Conservation (phyloP, 129 eudicot genomes). For the Artemisia argyi region DNA sequence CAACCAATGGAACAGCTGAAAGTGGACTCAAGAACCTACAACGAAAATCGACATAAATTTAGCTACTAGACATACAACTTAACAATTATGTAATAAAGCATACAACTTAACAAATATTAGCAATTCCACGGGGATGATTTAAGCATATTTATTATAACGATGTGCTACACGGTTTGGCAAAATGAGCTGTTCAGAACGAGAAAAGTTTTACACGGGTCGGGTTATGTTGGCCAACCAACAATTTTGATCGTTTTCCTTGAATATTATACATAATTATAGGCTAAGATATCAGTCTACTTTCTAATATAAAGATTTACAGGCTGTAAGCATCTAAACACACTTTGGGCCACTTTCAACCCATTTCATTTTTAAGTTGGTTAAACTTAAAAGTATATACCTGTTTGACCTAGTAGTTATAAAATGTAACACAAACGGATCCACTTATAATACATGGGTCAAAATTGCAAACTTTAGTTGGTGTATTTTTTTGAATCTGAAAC, state of each 20-base stretch:
- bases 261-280: background rate
- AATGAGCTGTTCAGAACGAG: background rate
- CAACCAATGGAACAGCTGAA: slow-evolving; percentile 42
- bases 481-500: slow-evolving; percentile 10
- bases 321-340: background rate
- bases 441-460: background rate
- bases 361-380: background rate
- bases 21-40: slow-evolving; percentile 55
- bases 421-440: background rate
- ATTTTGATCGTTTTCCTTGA: background rate
- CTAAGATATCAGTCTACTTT: background rate
- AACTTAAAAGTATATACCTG: background rate
- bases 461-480: background rate
- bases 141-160: background rate
- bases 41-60: slow-evolving; percentile 1
- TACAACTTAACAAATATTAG: slow-evolving; percentile 1
- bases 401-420: background rate
- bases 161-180: background rate
- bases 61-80: slow-evolving; percentile 5
- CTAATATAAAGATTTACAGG: background rate
- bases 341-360: background rate
- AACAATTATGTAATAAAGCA: background rate
- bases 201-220: background rate
- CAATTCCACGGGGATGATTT: background rate
- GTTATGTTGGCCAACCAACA: background rate